Percentiles rank a stretch among this genome's conserved stretches.
Evolutionary conservation across 495 filamentous ascomycete species (phyloP).

Genomic region (Polyplosphaeria fusca): DNA sequence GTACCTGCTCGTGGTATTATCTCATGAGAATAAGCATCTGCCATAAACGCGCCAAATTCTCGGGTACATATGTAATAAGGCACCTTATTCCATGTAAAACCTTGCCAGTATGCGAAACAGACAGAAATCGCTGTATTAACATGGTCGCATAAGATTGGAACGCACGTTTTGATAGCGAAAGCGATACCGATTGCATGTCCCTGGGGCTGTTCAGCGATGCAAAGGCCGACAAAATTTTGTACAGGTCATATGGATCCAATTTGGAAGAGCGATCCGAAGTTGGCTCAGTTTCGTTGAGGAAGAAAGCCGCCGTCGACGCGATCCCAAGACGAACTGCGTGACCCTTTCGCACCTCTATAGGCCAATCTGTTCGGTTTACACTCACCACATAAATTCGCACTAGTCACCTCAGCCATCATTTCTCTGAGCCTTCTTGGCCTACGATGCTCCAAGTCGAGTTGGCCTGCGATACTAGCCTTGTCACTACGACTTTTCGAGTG

Average conservation of each 20-base stretch:
- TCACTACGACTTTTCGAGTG: slow-evolving; percentile 45
- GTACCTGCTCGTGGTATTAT: slow-evolving; percentile 49
- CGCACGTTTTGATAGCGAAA: slow-evolving; percentile 55
- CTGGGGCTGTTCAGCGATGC: not conserved
- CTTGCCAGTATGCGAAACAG: slow-evolving; percentile 51
- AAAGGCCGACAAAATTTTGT: not conserved
- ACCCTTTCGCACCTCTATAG: too few relatives aligned
- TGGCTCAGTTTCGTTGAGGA: slow-evolving; percentile 41
- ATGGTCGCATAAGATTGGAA: slow-evolving; percentile 52
- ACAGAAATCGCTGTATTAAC: slow-evolving; percentile 52
- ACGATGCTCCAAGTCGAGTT: slow-evolving; percentile 50
- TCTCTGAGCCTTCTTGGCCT: slow-evolving; percentile 50
- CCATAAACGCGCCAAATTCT: slow-evolving; percentile 52
- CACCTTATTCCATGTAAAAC: slow-evolving; percentile 53
- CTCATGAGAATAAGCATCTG: slow-evolving; percentile 49
- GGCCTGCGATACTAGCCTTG: slow-evolving; percentile 48
- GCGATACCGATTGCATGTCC: slow-evolving; percentile 53
- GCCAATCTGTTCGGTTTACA: too few relatives aligned
- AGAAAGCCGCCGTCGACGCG: slow-evolving; percentile 47
- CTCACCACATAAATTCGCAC: too few relatives aligned
- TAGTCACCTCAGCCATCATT: slow-evolving; percentile 50
- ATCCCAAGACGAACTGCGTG: slow-evolving; percentile 47
- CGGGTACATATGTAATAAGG: slow-evolving; percentile 54
- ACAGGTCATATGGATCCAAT: slow-evolving; percentile 47
- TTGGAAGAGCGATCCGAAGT: slow-evolving; percentile 48